Base-by-base conservation (phyloP, 257 asterid species). In the Fraxinus pennsylvanica region DNA sequence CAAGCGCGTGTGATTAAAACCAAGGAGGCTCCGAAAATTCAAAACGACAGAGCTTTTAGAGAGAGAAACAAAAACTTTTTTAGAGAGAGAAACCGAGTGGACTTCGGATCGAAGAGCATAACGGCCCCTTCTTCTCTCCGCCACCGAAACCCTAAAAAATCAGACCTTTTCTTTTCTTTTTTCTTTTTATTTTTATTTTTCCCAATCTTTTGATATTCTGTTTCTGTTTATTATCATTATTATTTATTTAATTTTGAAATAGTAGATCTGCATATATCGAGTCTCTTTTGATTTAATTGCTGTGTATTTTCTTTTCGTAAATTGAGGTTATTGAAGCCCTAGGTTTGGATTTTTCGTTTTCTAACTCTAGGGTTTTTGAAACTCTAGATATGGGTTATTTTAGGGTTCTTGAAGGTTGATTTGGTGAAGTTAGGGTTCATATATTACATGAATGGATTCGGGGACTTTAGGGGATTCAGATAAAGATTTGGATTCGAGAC, bases 371-470 rank as follows among this genome's bases (percentile, higher is more conserved):
- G 77, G 69, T 52, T 33, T 47, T 76, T 78, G 74, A 79, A 81
- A 66, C 75, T 78, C 71, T 73, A 73, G 72, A 15, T 43, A 25
- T 43, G 47, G n/a, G 33, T 10, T 61, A 38, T 68, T 78, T 73
- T 66, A 73, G 68, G 75, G 61, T 66, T 67, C 57, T 50, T 30
- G 70, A 59, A 47, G 81, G 75, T 79, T 78, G 65, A 72, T 39
- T 71, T 68, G 17, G 69, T 79, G 43, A 83, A 52, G 79, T 74
- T 81, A 69, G 85, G 86, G 80, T 59, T 81, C 81, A 74, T 76
- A 21, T 22, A 2, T 47, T 29, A 3, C 83, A 81, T 83, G 87
- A 67, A 87, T 87, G 90, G 90, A 79, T 79, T 82, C 89, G 41
- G 87, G 74, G 82, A 74, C 82, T 41, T 67, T 50, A 29, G 84